Conservation (phyloP, 208 protist genomes). For the Trypanosoma conorhini region DNA sequence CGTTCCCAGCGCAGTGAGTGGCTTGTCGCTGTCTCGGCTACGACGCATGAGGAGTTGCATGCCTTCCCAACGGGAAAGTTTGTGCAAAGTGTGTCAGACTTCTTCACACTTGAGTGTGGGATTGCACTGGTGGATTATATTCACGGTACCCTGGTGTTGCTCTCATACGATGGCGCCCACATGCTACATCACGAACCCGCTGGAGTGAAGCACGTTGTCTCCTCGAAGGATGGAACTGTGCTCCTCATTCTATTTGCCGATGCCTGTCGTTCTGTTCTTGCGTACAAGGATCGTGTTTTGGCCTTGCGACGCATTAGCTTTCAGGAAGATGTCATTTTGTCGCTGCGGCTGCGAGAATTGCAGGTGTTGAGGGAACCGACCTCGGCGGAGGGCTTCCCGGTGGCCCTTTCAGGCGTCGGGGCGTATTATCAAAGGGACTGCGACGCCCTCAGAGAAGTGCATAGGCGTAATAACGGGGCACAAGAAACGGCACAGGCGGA, state of each 20-base stretch:
- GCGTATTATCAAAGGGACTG: not conserved
- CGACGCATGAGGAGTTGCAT: constrained; percentile 29
- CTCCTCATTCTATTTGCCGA: constrained; percentile 23
- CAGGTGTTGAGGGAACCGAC: constrained; percentile 18
- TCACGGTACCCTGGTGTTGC: constrained; percentile 14
- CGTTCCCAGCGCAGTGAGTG: constrained; percentile 26
- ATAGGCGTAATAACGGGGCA: not conserved
- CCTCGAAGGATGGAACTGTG: constrained; percentile 23
- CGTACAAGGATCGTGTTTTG: constrained; percentile 17
- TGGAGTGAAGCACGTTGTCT: constrained; percentile 19
- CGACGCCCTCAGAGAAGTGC: not conserved
- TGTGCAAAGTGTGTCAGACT: constrained; percentile 22
- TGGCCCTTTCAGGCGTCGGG: not conserved
- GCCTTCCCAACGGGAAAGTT: constrained; percentile 17
- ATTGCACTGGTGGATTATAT: constrained; percentile 29
- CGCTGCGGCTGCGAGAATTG: constrained; percentile 16
- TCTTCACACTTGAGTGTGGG: constrained; percentile 24
- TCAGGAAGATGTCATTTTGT: constrained; percentile 22
- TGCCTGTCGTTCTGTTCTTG: constrained; percentile 23
- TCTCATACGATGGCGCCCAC: constrained; percentile 22
- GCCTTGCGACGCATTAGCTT: constrained; percentile 24
- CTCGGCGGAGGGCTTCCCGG: not conserved
- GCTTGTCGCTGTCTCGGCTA: constrained; percentile 27
- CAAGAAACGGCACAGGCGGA: not conserved
- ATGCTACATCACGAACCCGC: constrained; percentile 15